phyloP scores from a whole-genome alignment of 495 filamentous ascomycete species.

The Ramalina intermedia region DNA sequence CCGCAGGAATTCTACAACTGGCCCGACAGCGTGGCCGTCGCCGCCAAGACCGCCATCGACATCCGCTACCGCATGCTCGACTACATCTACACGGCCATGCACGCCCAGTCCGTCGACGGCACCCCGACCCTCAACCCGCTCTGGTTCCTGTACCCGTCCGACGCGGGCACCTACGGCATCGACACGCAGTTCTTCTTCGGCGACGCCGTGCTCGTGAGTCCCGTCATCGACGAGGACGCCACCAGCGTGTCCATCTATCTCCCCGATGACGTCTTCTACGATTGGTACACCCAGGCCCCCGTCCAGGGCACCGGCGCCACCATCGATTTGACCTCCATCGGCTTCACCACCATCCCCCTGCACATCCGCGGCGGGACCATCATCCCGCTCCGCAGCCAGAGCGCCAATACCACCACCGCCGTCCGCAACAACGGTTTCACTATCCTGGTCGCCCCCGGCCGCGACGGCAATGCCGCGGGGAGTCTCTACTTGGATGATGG shows the following conservation, averaged over 20 bases:
- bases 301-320: conserved; percentile 41
- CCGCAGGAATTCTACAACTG: conserved; percentile 73
- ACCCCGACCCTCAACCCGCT: conserved; percentile 55
- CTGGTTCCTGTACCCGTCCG: conserved; percentile 58
- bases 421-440: conserved; percentile 54
- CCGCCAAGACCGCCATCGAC: conserved; percentile 56
- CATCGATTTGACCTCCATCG: conserved; percentile 38
- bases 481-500: conserved; percentile 50
- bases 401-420: conserved; percentile 55
- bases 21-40: conserved; percentile 40
- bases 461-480: conserved; percentile 32
- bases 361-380: conserved; percentile 58
- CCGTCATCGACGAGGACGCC: conserved; percentile 47
- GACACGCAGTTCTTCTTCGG: conserved; percentile 66
- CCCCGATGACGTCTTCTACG: conserved; percentile 62
- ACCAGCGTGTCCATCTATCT: conserved; percentile 61
- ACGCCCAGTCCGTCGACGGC: conserved; percentile 49
- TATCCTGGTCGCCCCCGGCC: conserved; percentile 49
- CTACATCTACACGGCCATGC: conserved; percentile 69
- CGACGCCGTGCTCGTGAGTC: conserved; percentile 52
- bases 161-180: conserved; percentile 43
- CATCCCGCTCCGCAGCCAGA: conserved; percentile 45
- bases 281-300: conserved; percentile 49
- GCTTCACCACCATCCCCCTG: conserved; percentile 54
- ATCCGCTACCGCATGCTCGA: conserved; percentile 65